phyloP scores from a whole-genome alignment of 148 eudicot species.

The Suaeda aralocaspica region DNA sequence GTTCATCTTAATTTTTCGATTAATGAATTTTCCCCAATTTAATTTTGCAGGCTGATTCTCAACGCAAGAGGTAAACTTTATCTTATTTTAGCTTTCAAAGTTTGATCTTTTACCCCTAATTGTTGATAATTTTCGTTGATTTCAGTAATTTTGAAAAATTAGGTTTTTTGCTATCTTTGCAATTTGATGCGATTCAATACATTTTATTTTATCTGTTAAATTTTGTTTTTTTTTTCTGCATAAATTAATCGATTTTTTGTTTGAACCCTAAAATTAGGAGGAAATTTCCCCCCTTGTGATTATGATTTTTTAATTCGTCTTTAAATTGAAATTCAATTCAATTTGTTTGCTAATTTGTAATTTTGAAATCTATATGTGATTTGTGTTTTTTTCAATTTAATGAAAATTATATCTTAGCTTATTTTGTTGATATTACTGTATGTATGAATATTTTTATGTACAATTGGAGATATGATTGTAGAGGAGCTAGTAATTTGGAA shows the following conservation, averaged over 20 bases:
- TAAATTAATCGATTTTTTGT: neutral
- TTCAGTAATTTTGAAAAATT: neutral
- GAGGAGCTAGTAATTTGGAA: too few relatives aligned
- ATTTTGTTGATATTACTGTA: neutral
- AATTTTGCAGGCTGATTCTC: constrained; percentile 71
- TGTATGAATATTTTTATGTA: neutral
- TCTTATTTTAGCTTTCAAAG: neutral
- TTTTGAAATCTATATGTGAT: neutral
- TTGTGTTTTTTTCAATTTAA: too few relatives aligned
- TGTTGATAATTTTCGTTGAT: neutral
- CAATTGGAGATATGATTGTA: neutral
- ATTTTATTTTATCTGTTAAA: neutral
- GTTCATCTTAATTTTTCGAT: neutral
- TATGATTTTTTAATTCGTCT: neutral
- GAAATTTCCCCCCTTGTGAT: too few relatives aligned
- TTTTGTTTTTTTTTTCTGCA: neutral
- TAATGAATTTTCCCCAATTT: neutral
- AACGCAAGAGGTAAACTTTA: constrained; percentile 52
- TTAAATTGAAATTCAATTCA: neutral
- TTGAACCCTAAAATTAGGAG: neutral
- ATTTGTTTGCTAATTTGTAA: neutral
- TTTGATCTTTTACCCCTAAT: neutral
- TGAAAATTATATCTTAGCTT: neutral
- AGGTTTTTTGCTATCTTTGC: neutral
- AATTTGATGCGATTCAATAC: neutral